Conservation (phyloP, 148 eudicot species). For the Dysphania ambrosioides region DNA sequence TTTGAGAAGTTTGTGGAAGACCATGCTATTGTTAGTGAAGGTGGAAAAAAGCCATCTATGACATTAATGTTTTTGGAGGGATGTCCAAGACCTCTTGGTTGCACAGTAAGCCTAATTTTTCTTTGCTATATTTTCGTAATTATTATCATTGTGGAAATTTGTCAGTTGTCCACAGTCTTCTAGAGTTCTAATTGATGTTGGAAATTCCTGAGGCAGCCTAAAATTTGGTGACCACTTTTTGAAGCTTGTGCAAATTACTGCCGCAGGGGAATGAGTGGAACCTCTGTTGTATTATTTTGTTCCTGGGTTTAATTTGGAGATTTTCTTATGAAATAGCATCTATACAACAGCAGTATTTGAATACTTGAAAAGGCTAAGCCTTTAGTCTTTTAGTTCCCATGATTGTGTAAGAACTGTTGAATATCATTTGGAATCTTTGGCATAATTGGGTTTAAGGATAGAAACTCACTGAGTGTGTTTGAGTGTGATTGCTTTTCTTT, state of each 20-base stretch:
- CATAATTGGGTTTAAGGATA: not conserved
- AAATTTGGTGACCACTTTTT: not conserved
- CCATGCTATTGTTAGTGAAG: conserved; percentile 47
- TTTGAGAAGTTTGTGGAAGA: conserved; percentile 82
- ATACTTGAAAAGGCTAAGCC: not conserved
- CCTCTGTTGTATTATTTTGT: not conserved
- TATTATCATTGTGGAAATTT: not conserved
- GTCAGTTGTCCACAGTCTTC: not conserved
- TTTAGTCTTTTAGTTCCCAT: not conserved
- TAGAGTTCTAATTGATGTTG: not conserved
- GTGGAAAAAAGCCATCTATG: conserved; percentile 69
- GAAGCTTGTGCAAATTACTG: not conserved
- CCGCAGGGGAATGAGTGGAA: not conserved
- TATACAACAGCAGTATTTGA: not conserved
- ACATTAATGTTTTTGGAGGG: conserved; percentile 94
- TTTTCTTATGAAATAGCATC: not conserved
- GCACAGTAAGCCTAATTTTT: conserved; percentile 53
- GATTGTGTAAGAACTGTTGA: not conserved
- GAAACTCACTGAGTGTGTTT: not conserved
- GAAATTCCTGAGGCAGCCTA: not conserved
- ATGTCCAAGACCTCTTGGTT: conserved; percentile 68
- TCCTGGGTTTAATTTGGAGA: not conserved
- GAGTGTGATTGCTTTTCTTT: not conserved
- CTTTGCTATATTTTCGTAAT: not conserved
- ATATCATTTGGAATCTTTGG: not conserved